Evolutionary conservation across 495 filamentous ascomycete species (phyloP), one percentile per base, ranked within the genome.

Genomic region (Aspergillus sclerotioniger): DNA sequence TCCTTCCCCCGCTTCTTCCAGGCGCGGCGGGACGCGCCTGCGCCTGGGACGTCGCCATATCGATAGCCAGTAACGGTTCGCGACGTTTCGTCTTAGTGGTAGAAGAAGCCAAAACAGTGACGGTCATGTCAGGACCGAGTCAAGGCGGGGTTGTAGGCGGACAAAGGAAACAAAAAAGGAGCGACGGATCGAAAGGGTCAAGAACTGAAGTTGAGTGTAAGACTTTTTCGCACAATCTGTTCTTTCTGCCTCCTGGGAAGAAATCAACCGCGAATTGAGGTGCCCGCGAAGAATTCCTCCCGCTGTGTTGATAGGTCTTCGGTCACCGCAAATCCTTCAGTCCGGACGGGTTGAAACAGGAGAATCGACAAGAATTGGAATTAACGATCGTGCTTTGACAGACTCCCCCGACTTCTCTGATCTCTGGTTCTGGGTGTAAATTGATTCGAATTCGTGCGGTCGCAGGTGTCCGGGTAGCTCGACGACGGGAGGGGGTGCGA

Each of bases 21-120:
- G 67, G 62, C 63, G 65, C 70, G 52, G 65, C 56, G 47, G 67
- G 63, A 63, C 70, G 73, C 66, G 75, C 68, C 65, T 75, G 76
- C 67, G 71, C 68, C 67, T 76, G 72, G 57, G 71, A 67, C 53
- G 71, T 64, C 58, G 72, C 74, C 76, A 79, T 79, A 64, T 71
- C 63, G 60, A 79, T 69, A 51, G 68, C 63, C 64, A 61, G 62
- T 62, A 79, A 65, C 49, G 74, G 75, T 68, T 75, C 74, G 64
- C 75, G 76, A 72, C 70, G 70, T 66, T 76, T 72, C 62, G 65
- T 72, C 69, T 72, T 75, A 57, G 63, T 76, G 52, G 61, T 71
- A 39, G 73, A 59, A 39, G 72, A 65, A 54, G 73, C 68, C 62
- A 76, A 45, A 61, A 77, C 71, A 67, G 72, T 70, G 72, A 67